phyloP scores from a whole-genome alignment of 257 asterid genomes.

The Solanum lycopersicoides region DNA sequence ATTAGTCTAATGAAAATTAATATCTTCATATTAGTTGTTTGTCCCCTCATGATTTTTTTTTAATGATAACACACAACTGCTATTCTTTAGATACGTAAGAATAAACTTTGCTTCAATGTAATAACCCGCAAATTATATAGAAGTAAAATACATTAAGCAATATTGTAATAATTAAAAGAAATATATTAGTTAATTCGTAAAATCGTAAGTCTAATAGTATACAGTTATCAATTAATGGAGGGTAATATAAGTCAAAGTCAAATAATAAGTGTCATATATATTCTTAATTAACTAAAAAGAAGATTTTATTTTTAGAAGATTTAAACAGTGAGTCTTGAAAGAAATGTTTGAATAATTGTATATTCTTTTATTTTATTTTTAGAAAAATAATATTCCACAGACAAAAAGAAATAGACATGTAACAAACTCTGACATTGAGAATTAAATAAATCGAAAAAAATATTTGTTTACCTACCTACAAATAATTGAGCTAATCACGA shows the following conservation, averaged over 20 bases:
- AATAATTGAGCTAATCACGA: background rate
- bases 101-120: background rate
- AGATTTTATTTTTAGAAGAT: background rate
- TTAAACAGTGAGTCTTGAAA: background rate
- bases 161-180: background rate
- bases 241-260: background rate
- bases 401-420: background rate
- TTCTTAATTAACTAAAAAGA: too few species aligned
- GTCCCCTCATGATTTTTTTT: background rate
- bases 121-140: background rate
- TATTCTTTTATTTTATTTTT: background rate
- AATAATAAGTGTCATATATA: background rate
- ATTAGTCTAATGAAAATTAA: background rate
- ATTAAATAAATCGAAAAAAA: background rate
- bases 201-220: background rate
- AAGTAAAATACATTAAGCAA: background rate
- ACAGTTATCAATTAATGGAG: background rate
- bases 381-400: background rate
- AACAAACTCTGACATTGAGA: background rate
- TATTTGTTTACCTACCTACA: background rate
- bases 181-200: background rate
- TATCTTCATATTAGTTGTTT: background rate
- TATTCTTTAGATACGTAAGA: background rate
- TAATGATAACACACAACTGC: background rate
- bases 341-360: background rate